Base-by-base conservation (phyloP, 139 green algal genomes). In the Picochlorum sp. region DNA sequence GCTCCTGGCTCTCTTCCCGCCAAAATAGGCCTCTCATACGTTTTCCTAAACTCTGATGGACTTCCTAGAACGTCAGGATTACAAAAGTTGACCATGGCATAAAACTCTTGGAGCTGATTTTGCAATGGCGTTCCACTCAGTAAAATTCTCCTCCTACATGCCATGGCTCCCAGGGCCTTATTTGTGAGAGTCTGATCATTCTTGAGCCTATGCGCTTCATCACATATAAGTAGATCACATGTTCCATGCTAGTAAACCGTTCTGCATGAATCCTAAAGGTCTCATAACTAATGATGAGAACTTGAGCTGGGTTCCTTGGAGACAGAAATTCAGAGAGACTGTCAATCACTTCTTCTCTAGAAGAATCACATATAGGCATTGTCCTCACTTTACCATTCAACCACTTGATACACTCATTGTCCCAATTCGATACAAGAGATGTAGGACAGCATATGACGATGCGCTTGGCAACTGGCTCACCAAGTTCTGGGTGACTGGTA, bases 391-490 rank as follows among this genome's bases (percentile, higher is more conserved):
- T 78, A 1, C 83, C 66, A 77, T 91, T 85, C 32, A 98, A 85
- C 90, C 91, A 98, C 67, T 98, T 99, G 34, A 51, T 57, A 63
- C 86, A 93, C 77, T 99, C 94, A 41, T 61, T 79, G 67, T 96
- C 94, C 94, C 94, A 99, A 74, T 99, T 99, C 75, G 71, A 81
- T 4, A 99, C 94, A 24, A 99, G 81, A 52, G 69, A 88, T 57
- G 92, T 98, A n/a, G 94, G 94, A 77, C 94, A 99, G 61, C 94
- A 89, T 63, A 99, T 97, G 75, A 99, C 83, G 62, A 78, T 80
- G 3, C 91, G 79, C 59, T 79, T 80, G 6, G 80, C 90, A 0
- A 96, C 51, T 9, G 90, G 91, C 3, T 50, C 59, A 9, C 86
- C 85, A 30, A 92, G 71, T 49, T 74, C 37, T 28, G 67, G 28